A percentile compares a stretch with the other conserved stretches of the same genome.
Evolutionary conservation across 805 yeast species (phyloP).

Genomic region (Wickerhamiella azyma): DNA sequence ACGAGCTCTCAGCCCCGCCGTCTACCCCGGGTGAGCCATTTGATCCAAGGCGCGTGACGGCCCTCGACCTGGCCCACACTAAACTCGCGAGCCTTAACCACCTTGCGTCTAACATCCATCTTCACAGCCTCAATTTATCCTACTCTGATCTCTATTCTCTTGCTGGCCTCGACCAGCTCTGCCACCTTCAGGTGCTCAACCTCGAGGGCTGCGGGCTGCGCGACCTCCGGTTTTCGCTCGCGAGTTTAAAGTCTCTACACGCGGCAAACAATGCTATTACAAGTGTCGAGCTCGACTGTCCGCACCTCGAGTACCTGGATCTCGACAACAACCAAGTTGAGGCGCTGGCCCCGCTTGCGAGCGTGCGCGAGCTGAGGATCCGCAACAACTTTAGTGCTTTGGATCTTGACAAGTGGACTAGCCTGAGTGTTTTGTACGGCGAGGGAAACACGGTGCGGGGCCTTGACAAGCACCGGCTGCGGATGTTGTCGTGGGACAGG

Average conservation of each 20-base stretch:
- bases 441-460: neutral
- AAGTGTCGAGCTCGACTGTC: neutral
- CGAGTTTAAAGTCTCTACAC: neutral
- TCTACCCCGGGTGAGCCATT: too few species aligned
- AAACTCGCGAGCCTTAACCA: too few species aligned
- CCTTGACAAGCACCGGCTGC: neutral
- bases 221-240: neutral
- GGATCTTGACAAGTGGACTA: neutral
- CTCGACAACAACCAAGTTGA: neutral
- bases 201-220: neutral
- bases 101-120: too few species aligned
- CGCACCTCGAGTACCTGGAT: neutral
- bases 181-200: neutral
- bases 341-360: neutral
- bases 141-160: too few species aligned
- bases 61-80: too few species aligned
- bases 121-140: too few species aligned
- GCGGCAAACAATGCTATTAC: neutral
- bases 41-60: too few species aligned
- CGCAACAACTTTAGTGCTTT: neutral
- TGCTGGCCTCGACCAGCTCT: too few species aligned
- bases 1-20: too few species aligned
- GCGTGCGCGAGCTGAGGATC: neutral
- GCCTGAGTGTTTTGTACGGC: neutral
- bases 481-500: neutral